Conservation (phyloP, 2,329 filamentous ascomycete species). For the Chaetomium globosum region DNA sequence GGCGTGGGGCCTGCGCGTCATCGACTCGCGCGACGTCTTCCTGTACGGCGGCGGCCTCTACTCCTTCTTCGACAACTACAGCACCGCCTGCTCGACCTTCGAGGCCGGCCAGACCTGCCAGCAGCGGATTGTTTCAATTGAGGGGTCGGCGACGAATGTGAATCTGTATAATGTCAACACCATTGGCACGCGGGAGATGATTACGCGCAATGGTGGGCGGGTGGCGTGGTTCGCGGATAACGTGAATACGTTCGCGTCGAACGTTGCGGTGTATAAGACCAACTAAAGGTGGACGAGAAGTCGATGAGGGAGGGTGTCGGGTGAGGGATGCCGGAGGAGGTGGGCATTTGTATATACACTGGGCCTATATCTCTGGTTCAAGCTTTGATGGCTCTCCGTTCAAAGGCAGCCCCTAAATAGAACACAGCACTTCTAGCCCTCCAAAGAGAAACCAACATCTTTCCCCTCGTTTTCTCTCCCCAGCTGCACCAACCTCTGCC, state of each 20-base stretch:
- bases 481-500: conserved; percentile 62
- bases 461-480: conserved; percentile 55
- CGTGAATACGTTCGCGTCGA: conserved; percentile 45
- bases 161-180: conserved; percentile 52
- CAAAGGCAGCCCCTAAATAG: background rate
- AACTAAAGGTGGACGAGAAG: conserved; percentile 17
- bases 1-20: conserved; percentile 67
- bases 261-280: conserved; percentile 43
- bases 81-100: conserved; percentile 52
- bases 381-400: background rate
- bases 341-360: background rate
- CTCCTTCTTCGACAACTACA: conserved; percentile 69
- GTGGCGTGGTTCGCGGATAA: conserved; percentile 46
- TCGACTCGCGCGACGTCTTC: conserved; percentile 57
- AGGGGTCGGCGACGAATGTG: conserved; percentile 40
- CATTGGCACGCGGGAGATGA: conserved; percentile 48
- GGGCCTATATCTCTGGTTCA: background rate
- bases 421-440: conserved; percentile 46
- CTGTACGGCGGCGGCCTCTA: conserved; percentile 69
- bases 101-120: conserved; percentile 51
- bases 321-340: background rate
- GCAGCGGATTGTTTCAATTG: conserved; percentile 46
- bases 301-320: too few species aligned
- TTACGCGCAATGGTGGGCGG: conserved; percentile 43
- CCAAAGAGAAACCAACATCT: conserved; percentile 65